Evolutionary conservation across 2,329 filamentous ascomycete species (phyloP).

Genomic region (Fusarium sp.): DNA sequence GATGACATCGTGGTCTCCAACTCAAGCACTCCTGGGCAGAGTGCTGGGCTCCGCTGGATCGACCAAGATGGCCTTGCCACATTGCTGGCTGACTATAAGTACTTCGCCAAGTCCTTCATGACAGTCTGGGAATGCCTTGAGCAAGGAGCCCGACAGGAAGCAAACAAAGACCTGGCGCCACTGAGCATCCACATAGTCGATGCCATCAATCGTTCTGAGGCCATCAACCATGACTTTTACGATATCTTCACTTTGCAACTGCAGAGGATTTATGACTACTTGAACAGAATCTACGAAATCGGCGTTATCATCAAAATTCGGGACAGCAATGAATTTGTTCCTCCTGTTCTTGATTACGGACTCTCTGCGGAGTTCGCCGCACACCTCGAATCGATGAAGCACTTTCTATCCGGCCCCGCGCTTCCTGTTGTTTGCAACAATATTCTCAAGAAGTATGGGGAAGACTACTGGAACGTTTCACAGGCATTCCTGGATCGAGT

Average conservation of each 20-base stretch:
- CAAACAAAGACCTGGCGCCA: conserved; percentile 40
- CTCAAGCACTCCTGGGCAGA: not conserved
- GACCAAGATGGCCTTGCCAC: conserved; percentile 34
- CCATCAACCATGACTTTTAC: conserved; percentile 31
- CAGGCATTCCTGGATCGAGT: conserved; percentile 40
- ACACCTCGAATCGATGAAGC: conserved; percentile 34
- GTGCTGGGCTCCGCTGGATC: conserved; percentile 38
- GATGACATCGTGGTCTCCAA: conserved; percentile 1
- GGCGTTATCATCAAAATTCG: conserved; percentile 41
- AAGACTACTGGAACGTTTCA: conserved; percentile 25
- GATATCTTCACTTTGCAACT: conserved; percentile 36
- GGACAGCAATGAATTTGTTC: conserved; percentile 37
- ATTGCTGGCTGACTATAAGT: conserved; percentile 38
- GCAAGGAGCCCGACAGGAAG: conserved; percentile 26
- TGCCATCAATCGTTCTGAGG: conserved; percentile 28
- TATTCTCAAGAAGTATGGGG: conserved; percentile 30
- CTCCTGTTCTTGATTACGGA: conserved; percentile 37
- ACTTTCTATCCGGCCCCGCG: conserved; percentile 41
- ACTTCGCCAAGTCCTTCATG: conserved; percentile 35
- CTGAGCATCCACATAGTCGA: conserved; percentile 35
- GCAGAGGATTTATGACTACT: conserved; percentile 24
- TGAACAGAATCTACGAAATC: conserved; percentile 43
- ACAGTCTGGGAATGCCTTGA: conserved; percentile 34
- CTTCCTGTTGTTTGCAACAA: conserved; percentile 40
- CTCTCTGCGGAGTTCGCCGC: conserved; percentile 17